Evolutionary conservation across 129 eudicot species (phyloP).

Genomic region (Chrysanthemum lavandulifolium): DNA sequence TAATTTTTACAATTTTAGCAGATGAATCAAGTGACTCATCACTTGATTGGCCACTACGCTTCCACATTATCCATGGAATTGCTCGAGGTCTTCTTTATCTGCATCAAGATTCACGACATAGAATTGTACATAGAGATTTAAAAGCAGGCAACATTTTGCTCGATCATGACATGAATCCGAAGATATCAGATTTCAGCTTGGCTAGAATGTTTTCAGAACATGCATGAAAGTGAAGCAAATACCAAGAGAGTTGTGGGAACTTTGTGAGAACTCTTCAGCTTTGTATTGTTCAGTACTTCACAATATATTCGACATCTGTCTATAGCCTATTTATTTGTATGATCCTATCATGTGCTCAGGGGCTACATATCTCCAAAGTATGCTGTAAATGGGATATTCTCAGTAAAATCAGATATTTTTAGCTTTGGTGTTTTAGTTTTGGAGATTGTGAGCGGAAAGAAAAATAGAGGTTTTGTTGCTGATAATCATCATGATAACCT

Average conservation of each 20-base stretch:
- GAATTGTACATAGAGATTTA: neutral
- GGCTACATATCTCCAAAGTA: slow-evolving; percentile 28
- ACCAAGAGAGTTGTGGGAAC: neutral
- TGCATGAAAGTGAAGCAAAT: too few species aligned
- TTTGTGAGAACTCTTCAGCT: neutral
- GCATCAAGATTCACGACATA: neutral
- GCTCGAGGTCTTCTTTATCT: neutral
- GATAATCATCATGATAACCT: slow-evolving; percentile 36
- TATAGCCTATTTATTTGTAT: too few species aligned
- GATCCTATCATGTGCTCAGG: too few species aligned
- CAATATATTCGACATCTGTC: too few species aligned
- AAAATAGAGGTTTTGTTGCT: slow-evolving; percentile 41
- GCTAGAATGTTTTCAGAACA: neutral
- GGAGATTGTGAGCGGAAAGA: slow-evolving; percentile 45
- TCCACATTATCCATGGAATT: neutral
- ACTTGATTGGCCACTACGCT: neutral
- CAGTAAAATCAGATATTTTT: slow-evolving; percentile 38
- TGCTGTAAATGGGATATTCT: slow-evolving; percentile 38
- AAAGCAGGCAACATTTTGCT: neutral
- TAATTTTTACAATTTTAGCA: neutral
- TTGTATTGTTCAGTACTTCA: too few species aligned
- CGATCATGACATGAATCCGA: neutral
- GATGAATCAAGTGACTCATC: neutral
- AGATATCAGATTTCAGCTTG: neutral
- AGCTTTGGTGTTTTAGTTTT: slow-evolving; percentile 42